These are phyloP conservation scores for Penicillium sp. DNA, from an alignment of 2,329 filamentous ascomycete species.

Conservation along the genomic window DNA sequence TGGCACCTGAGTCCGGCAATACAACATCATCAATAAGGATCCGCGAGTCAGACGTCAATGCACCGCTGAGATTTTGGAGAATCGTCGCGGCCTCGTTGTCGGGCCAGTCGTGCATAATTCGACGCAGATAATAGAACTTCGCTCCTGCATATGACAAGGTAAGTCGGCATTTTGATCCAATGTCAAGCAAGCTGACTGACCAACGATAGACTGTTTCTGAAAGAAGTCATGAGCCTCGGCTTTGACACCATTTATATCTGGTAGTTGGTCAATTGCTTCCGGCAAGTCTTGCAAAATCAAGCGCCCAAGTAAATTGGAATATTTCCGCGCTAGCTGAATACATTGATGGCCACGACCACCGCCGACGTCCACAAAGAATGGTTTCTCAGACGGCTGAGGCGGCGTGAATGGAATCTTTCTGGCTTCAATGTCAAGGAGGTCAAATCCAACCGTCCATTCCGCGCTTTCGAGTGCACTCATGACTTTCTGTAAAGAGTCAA, in stretches of 20 bases:
- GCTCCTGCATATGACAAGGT: slow-evolving; percentile 15
- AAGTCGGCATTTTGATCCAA: background rate
- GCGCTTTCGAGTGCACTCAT: slow-evolving; percentile 22
- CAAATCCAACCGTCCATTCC: slow-evolving; percentile 21
- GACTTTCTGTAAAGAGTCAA: slow-evolving; percentile 18
- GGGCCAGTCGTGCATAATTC: slow-evolving; percentile 28
- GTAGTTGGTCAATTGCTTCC: slow-evolving; percentile 25
- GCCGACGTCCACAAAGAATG: slow-evolving; percentile 41
- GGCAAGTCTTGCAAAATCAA: slow-evolving; percentile 42
- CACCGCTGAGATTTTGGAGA: slow-evolving; percentile 27
- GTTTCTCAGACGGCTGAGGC: slow-evolving; percentile 11
- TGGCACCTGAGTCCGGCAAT: slow-evolving; percentile 28
- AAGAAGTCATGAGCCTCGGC: slow-evolving; percentile 16
- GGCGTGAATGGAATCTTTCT: slow-evolving; percentile 4
- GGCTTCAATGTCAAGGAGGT: slow-evolving; percentile 15
- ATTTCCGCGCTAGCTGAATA: slow-evolving; percentile 28
- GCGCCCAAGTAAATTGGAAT: slow-evolving; percentile 30
- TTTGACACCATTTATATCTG: slow-evolving; percentile 26
- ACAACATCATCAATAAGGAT: slow-evolving; percentile 45
- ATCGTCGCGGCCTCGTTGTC: slow-evolving; percentile 26
- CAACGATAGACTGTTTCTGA: slow-evolving; percentile 19
- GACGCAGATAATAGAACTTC: slow-evolving; percentile 27
- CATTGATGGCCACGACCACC: slow-evolving; percentile 40
- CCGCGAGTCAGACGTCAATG: slow-evolving; percentile 25
- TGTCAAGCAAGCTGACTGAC: background rate